These are phyloP conservation scores for Quercus suber DNA, from an alignment of 306 rosid genomes.

Conservation along the genomic window DNA sequence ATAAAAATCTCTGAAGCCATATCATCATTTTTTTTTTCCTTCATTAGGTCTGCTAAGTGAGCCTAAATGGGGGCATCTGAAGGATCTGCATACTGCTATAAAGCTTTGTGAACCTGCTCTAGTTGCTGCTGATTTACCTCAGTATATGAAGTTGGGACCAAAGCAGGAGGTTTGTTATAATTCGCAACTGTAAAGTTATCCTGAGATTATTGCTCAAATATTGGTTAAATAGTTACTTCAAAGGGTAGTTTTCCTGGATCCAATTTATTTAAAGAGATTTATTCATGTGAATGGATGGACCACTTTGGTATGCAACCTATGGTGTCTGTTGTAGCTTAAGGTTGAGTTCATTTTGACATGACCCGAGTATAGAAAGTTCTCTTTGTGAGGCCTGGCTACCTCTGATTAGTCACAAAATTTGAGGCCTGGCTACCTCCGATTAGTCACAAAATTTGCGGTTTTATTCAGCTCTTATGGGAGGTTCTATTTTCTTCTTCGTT, in stretches of 20 bases:
- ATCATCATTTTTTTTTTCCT: background rate
- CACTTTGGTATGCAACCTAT: background rate
- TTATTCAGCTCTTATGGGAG: no score
- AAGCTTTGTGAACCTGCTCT: conserved; percentile 94
- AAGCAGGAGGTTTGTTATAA: conserved; percentile 80
- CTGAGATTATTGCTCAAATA: background rate
- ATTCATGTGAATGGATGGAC: background rate
- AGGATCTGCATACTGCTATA: conserved; percentile 88
- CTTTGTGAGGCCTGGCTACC: no score
- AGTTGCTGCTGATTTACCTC: conserved; percentile 71
- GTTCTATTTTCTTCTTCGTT: no score
- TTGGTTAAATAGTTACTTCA: background rate
- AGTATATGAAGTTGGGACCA: conserved; percentile 78
- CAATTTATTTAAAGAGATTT: background rate
- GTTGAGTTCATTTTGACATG: background rate
- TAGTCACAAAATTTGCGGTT: no score
- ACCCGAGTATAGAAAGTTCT: background rate
- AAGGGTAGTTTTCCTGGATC: background rate
- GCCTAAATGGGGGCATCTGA: conserved; percentile 98
- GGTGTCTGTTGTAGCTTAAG: background rate
- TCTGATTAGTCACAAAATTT: no score
- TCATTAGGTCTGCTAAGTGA: conserved; percentile 72
- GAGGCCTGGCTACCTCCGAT: no score
- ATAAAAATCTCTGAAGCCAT: background rate
- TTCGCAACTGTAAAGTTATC: background rate